Conservation (phyloP, 176 grass and related monocot genomes). For the Calamus simplicifolius region DNA sequence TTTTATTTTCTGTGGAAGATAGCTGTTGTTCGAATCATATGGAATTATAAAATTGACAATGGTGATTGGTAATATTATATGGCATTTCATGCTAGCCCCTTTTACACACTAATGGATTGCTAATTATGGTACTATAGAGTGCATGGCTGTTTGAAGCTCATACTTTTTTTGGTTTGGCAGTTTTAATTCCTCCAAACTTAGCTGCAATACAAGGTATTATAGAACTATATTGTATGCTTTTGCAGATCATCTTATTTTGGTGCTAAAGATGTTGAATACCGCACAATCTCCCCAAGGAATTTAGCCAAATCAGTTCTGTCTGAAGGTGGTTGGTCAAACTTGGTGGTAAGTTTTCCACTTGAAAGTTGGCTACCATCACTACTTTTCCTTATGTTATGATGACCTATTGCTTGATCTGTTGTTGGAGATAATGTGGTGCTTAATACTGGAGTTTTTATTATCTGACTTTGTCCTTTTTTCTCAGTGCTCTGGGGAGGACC, state of each 20-base stretch:
- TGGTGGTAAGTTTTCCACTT: conserved; percentile 49
- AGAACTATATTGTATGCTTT: background rate
- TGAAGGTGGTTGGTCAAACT: conserved; percentile 84
- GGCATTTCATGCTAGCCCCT: too few species aligned
- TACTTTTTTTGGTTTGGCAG: too few species aligned
- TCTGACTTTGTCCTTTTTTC: conserved; percentile 12
- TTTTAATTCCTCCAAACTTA: too few species aligned
- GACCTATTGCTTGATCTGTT: background rate
- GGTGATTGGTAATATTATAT: too few species aligned
- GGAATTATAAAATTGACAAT: too few species aligned
- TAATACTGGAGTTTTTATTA: conserved; percentile 2
- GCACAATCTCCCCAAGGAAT: conserved; percentile 49
- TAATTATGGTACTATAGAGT: too few species aligned
- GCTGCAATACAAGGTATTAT: background rate
- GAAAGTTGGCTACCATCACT: conserved; percentile 3
- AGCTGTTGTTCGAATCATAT: too few species aligned
- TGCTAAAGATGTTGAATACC: conserved; percentile 66
- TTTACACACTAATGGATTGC: too few species aligned
- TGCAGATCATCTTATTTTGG: conserved; percentile 43
- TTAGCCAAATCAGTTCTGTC: conserved; percentile 68
- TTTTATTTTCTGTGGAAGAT: too few species aligned
- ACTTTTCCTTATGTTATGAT: conserved; percentile 3
- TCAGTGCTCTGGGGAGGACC: conserved; percentile 53
- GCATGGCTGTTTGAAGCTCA: too few species aligned
- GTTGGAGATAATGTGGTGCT: background rate